Conservation (phyloP, 1,284 basidiomycete species). For the Ustilago hordei region DNA sequence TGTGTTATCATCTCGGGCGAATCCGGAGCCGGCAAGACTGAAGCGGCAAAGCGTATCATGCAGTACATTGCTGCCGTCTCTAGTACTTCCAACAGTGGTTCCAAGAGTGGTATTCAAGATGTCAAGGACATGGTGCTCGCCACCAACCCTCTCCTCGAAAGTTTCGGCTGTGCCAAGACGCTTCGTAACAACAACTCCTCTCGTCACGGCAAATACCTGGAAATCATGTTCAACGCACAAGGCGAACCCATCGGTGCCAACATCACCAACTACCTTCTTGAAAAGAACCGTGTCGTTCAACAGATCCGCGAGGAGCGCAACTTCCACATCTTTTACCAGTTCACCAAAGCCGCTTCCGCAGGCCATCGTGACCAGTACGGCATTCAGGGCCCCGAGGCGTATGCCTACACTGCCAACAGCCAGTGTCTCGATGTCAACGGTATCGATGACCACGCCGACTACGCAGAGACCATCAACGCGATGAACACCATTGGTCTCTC, state of each 20-base stretch:
- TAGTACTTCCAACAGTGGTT: conserved; percentile 78
- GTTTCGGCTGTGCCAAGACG: conserved; percentile 99
- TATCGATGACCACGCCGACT: conserved; percentile 91
- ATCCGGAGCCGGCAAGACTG: conserved; percentile 73
- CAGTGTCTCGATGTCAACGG: conserved; percentile 91
- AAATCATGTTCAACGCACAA: conserved; percentile 96
- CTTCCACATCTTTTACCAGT: conserved; percentile 99
- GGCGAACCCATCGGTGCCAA: conserved; percentile 97
- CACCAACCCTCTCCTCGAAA: conserved; percentile 96
- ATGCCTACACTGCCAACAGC: conserved; percentile 91
- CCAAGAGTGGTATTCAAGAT: conserved; percentile 79
- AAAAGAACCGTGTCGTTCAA: conserved; percentile 94
- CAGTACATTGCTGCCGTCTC: conserved; percentile 99
- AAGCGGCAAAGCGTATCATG: conserved; percentile 81
- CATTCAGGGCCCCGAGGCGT: conserved; percentile 95
- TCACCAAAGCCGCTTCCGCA: conserved; percentile 91
- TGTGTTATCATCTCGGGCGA: conserved; percentile 99
- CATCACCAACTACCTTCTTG: conserved; percentile 97
- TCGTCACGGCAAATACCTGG: conserved; percentile 98
- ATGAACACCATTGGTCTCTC: conserved; percentile 93
- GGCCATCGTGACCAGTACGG: conserved; percentile 94
- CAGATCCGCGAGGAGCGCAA: conserved; percentile 96
- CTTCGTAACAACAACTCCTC: conserved; percentile 98
- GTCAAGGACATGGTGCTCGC: conserved; percentile 99
- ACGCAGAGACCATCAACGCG: conserved; percentile 88